phyloP scores from a whole-genome alignment of 805 yeast genomes.

The Starmerella gropengiesseri region DNA sequence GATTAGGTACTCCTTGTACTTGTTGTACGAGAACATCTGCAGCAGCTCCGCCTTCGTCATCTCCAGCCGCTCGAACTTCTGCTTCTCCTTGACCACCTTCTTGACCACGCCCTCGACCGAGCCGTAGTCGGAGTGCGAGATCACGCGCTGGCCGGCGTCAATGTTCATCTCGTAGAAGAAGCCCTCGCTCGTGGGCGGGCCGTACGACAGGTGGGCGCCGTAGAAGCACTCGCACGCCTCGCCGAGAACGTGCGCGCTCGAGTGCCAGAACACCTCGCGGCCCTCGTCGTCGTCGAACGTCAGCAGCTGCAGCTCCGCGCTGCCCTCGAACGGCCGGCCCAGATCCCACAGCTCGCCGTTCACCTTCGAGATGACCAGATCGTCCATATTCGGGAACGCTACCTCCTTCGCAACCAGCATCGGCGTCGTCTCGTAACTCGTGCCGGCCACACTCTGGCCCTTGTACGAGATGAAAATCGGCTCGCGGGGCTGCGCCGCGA shows the following conservation, averaged over 20 bases:
- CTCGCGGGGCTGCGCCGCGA: slow-evolving; percentile 50
- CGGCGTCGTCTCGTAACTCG: slow-evolving; percentile 84
- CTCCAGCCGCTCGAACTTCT: slow-evolving; percentile 85
- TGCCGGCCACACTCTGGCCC: slow-evolving; percentile 68
- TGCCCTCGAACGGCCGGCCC: slow-evolving; percentile 82
- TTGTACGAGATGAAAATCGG: slow-evolving; percentile 76
- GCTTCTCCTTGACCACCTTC: slow-evolving; percentile 87
- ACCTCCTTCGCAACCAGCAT: slow-evolving; percentile 71
- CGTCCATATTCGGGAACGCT: slow-evolving; percentile 78
- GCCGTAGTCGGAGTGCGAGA: slow-evolving; percentile 73
- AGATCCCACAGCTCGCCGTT: slow-evolving; percentile 90
- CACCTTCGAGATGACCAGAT: slow-evolving; percentile 83
- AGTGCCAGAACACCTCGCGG: slow-evolving; percentile 95
- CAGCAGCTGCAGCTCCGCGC: slow-evolving; percentile 57
- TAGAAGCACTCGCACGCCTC: slow-evolving; percentile 95
- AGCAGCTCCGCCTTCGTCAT: slow-evolving; percentile 84
- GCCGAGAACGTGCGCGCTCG: slow-evolving; percentile 95
- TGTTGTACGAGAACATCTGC: slow-evolving; percentile 90
- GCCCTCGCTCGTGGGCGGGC: slow-evolving; percentile 97
- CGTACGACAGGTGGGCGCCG: slow-evolving; percentile 86
- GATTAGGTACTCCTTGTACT: slow-evolving; percentile 84
- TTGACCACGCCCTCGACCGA: slow-evolving; percentile 77
- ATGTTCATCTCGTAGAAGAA: slow-evolving; percentile 94
- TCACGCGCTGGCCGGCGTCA: slow-evolving; percentile 60
- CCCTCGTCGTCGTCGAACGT: slow-evolving; percentile 94